These are phyloP conservation scores for Acanthamoeba healyi DNA, from an alignment of 208 protist genomes.

Conservation along the genomic window DNA sequence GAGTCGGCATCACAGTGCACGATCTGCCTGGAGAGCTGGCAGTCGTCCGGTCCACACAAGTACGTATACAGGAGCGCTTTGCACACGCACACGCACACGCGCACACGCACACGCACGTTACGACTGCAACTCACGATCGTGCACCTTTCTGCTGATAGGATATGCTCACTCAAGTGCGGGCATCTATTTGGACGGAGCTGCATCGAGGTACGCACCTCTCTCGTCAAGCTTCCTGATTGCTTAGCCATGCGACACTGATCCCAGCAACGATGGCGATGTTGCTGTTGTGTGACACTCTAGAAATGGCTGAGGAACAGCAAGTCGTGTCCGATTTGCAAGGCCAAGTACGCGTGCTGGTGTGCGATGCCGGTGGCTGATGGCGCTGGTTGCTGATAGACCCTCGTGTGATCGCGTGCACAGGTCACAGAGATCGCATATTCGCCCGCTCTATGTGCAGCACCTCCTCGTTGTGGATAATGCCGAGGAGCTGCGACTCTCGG, in stretches of 20 bases:
- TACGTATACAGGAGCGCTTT: neutral
- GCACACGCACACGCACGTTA: too few relatives aligned
- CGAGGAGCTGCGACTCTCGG: neutral
- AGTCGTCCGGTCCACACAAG: neutral
- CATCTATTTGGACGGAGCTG: conserved; percentile 8
- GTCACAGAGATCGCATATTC: neutral
- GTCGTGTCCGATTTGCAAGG: neutral
- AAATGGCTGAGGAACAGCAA: neutral
- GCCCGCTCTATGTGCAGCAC: neutral
- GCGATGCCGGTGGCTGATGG: too few relatives aligned
- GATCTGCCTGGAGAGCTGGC: conserved; percentile 18
- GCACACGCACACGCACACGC: too few relatives aligned
- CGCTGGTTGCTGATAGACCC: neutral
- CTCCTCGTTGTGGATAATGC: neutral
- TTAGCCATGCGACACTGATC: too few relatives aligned
- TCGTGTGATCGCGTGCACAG: neutral
- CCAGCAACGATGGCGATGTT: too few relatives aligned
- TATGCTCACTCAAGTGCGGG: neutral
- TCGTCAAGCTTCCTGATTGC: too few relatives aligned
- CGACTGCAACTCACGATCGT: neutral
- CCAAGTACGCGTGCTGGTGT: neutral
- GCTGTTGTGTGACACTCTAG: neutral
- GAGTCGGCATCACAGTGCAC: neutral
- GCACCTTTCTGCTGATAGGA: neutral
- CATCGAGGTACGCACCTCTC: neutral